Percentiles rank a stretch among this genome's conserved stretches.
phyloP scores from a whole-genome alignment of 768 basidiomycete species.

The Symmetrospora coprosmae region DNA sequence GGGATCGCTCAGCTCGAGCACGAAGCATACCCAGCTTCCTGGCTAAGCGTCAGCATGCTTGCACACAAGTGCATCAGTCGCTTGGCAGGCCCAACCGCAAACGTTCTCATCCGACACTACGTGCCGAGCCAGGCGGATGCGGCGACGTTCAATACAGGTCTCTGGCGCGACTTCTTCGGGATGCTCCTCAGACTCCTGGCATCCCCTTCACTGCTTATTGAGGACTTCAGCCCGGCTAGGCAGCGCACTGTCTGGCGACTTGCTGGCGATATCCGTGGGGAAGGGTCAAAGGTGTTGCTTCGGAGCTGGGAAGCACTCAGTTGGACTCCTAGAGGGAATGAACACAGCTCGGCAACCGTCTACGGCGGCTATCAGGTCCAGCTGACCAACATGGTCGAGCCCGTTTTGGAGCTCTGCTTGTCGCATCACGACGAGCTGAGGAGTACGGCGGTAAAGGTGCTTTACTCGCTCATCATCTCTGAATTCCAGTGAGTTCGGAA shows the following conservation, averaged over 20 bases:
- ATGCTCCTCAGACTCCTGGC: constrained; percentile 69
- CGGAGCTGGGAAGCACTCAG: constrained; percentile 75
- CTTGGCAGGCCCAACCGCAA: constrained; percentile 67
- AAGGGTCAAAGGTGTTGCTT: constrained; percentile 65
- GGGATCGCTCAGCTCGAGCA: constrained; percentile 65
- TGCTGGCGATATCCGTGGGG: constrained; percentile 86
- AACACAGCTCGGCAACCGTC: not conserved
- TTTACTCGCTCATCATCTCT: constrained; percentile 84
- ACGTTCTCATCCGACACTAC: constrained; percentile 63
- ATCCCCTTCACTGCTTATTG: constrained; percentile 80
- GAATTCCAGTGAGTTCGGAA: constrained; percentile 24
- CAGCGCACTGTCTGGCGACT: constrained; percentile 38
- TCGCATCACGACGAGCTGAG: constrained; percentile 88
- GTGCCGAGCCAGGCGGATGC: constrained; percentile 55
- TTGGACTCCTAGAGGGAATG: constrained; percentile 37
- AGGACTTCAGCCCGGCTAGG: constrained; percentile 88
- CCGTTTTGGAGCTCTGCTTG: constrained; percentile 78
- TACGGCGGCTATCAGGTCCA: constrained; percentile 61
- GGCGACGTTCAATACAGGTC: constrained; percentile 53
- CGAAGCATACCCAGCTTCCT: constrained; percentile 73
- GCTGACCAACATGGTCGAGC: constrained; percentile 44
- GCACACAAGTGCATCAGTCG: constrained; percentile 77
- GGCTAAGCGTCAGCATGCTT: constrained; percentile 81
- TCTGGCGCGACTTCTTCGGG: constrained; percentile 70
- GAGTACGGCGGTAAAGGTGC: constrained; percentile 75